Conservation (phyloP, 371 early-diverging fungal genomes). For the Mucor racemosus region DNA sequence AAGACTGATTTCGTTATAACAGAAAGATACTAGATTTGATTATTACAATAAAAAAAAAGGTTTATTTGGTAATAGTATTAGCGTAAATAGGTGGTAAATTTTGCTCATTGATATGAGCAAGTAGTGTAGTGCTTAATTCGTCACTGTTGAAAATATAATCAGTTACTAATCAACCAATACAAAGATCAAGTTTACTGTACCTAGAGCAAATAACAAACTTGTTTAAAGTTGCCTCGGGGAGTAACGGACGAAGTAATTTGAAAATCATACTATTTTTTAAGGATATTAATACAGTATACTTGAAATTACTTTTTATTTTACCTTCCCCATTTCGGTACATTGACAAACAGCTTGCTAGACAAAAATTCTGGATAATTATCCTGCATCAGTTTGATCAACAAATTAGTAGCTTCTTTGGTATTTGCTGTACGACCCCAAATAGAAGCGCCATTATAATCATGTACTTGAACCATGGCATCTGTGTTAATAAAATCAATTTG, state of each 20-base stretch:
- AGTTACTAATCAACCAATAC: neutral
- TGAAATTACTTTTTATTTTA: slow-evolving; percentile 6
- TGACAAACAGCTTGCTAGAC: slow-evolving; percentile 62
- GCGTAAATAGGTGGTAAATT: slow-evolving; percentile 20
- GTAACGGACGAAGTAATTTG: slow-evolving; percentile 55
- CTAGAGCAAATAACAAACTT: slow-evolving; percentile 63
- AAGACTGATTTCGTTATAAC: slow-evolving; percentile 34
- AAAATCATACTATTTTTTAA: slow-evolving; percentile 44
- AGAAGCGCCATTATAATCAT: slow-evolving; percentile 63
- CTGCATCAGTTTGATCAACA: slow-evolving; percentile 59
- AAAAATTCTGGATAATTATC: slow-evolving; percentile 71
- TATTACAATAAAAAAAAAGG: neutral
- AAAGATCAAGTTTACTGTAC: slow-evolving; percentile 20
- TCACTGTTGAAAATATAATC: slow-evolving; percentile 7
- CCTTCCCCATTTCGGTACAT: slow-evolving; percentile 68
- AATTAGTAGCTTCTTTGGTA: slow-evolving; percentile 58
- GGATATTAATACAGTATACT: no score
- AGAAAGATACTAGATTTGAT: slow-evolving; percentile 22
- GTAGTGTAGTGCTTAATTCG: slow-evolving; percentile 16
- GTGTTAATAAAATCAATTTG: slow-evolving; percentile 57
- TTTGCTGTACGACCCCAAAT: slow-evolving; percentile 56
- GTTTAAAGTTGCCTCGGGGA: slow-evolving; percentile 62
- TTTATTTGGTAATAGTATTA: neutral
- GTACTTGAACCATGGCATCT: slow-evolving; percentile 67
- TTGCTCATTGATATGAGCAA: slow-evolving; percentile 15